Conservation (phyloP, 1,139 yeast genomes). For the Citeromyces hawaiiensis region DNA sequence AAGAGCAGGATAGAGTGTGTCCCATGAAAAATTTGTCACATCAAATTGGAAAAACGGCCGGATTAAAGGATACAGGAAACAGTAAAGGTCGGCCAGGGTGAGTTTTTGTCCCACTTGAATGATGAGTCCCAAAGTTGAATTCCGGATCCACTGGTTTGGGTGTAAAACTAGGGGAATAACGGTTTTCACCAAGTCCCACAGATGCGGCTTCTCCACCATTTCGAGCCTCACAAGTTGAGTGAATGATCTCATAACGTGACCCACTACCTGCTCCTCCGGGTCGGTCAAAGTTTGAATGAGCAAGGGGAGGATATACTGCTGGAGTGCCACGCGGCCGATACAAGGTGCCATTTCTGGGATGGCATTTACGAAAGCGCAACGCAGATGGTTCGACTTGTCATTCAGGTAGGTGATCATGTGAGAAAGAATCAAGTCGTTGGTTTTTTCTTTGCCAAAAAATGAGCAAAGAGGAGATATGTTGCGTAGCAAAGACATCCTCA, state of each 20-base stretch:
- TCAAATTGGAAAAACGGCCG: slow-evolving; percentile 70
- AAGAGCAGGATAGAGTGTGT: slow-evolving; percentile 47
- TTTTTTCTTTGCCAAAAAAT: slow-evolving; percentile 75
- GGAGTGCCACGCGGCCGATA: slow-evolving; percentile 72
- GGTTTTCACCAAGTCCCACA: slow-evolving; percentile 36
- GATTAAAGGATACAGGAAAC: slow-evolving; percentile 74
- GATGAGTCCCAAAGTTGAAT: slow-evolving; percentile 48
- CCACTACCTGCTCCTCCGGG: slow-evolving; percentile 70
- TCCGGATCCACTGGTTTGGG: slow-evolving; percentile 82
- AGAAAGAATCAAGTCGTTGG: slow-evolving; percentile 78
- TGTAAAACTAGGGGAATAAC: slow-evolving; percentile 50
- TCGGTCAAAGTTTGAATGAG: slow-evolving; percentile 74
- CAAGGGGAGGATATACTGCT: slow-evolving; percentile 78
- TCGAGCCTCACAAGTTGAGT: slow-evolving; percentile 42
- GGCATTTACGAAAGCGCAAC: slow-evolving; percentile 62
- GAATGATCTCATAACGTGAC: slow-evolving; percentile 62
- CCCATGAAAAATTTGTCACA: slow-evolving; percentile 52
- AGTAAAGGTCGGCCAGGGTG: slow-evolving; percentile 66
- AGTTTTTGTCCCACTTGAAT: slow-evolving; percentile 50
- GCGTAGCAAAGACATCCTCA: slow-evolving; percentile 54
- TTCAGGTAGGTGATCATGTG: slow-evolving; percentile 87
- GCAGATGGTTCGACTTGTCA: slow-evolving; percentile 55
- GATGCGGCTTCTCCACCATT: slow-evolving; percentile 28
- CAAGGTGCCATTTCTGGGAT: slow-evolving; percentile 68
- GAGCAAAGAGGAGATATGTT: slow-evolving; percentile 66